These are phyloP conservation scores for Ophiocordyceps camponoti-saundersi DNA, from an alignment of 2,329 filamentous ascomycete species.

Conservation along the genomic window DNA sequence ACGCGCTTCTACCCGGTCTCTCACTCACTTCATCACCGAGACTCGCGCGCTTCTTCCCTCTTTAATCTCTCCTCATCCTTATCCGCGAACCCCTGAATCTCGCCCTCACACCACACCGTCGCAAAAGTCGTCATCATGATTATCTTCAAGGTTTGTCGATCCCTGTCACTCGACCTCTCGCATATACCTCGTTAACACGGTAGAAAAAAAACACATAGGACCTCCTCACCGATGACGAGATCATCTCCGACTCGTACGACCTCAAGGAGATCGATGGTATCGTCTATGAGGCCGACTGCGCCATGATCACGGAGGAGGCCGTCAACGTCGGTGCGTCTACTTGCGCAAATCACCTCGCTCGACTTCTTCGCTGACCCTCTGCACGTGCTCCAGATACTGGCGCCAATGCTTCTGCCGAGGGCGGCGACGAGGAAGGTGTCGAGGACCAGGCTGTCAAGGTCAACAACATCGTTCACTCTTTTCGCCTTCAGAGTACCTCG, in stretches of 20 bases:
- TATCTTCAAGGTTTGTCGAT: constrained; percentile 46
- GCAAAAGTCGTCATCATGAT: constrained; percentile 43
- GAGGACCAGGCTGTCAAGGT: constrained; percentile 59
- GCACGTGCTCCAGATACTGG: constrained; percentile 47
- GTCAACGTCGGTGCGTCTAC: constrained; percentile 51
- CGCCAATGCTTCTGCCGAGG: constrained; percentile 94
- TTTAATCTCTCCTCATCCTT: neutral
- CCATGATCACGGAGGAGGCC: constrained; percentile 67
- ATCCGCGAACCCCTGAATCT: neutral
- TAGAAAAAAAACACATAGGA: too few species aligned
- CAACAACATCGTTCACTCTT: constrained; percentile 86
- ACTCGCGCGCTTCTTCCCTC: constrained; percentile 1
- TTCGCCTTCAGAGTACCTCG: constrained; percentile 62
- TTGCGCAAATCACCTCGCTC: neutral
- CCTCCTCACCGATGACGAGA: constrained; percentile 76
- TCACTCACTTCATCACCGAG: constrained; percentile 2
- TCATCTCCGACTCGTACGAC: constrained; percentile 89
- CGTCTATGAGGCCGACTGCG: constrained; percentile 82
- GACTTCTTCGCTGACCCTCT: neutral
- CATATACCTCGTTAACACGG: too few species aligned
- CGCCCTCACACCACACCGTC: neutral
- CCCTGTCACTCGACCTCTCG: neutral
- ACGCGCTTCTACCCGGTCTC: neutral
- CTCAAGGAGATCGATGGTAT: constrained; percentile 64
- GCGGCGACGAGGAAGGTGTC: constrained; percentile 56